Percentiles rank a stretch among this genome's conserved stretches.
Evolutionary conservation across 495 filamentous ascomycete genomes (phyloP).

Genomic region (Penicillium ucsense): DNA sequence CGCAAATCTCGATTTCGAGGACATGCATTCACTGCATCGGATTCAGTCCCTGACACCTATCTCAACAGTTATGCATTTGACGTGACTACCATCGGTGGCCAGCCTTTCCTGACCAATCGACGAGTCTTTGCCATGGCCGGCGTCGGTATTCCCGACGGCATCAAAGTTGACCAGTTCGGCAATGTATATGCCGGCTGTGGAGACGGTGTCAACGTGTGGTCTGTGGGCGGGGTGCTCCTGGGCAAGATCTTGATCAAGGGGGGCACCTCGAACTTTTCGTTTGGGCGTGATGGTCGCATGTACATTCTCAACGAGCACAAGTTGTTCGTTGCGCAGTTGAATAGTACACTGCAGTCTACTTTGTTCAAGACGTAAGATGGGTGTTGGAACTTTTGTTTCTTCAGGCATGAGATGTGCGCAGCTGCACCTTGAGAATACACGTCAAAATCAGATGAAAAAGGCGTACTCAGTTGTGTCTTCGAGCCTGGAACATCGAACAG

Average conservation of each 20-base stretch:
- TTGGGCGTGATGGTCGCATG: conserved; percentile 32
- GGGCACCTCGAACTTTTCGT: conserved; percentile 35
- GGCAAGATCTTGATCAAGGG: conserved; percentile 41
- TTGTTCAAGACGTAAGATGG: conserved; percentile 10
- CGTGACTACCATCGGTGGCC: conserved; percentile 8
- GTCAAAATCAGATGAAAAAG: too few relatives aligned
- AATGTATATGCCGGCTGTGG: conserved; percentile 54
- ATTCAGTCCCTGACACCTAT: too few relatives aligned
- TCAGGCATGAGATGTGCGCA: too few relatives aligned
- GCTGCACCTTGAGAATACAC: too few relatives aligned
- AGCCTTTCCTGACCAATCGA: conserved; percentile 38
- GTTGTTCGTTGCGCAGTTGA: conserved; percentile 29
- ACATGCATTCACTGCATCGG: too few relatives aligned
- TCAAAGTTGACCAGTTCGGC: conserved; percentile 50
- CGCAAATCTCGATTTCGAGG: too few relatives aligned
- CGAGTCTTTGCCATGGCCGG: conserved; percentile 51
- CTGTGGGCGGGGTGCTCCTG: conserved; percentile 41
- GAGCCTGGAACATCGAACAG: too few relatives aligned
- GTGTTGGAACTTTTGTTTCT: too few relatives aligned
- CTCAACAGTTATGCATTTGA: conserved; percentile 19
- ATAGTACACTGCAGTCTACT: conserved; percentile 17
- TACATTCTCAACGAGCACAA: conserved; percentile 36
- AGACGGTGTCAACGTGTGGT: conserved; percentile 55
- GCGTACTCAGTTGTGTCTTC: too few relatives aligned
- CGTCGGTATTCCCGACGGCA: conserved; percentile 47